Evolutionary conservation across 192 early-diverging fungal genomes (phyloP).

Genomic region (Rhizophagus prolifer): DNA sequence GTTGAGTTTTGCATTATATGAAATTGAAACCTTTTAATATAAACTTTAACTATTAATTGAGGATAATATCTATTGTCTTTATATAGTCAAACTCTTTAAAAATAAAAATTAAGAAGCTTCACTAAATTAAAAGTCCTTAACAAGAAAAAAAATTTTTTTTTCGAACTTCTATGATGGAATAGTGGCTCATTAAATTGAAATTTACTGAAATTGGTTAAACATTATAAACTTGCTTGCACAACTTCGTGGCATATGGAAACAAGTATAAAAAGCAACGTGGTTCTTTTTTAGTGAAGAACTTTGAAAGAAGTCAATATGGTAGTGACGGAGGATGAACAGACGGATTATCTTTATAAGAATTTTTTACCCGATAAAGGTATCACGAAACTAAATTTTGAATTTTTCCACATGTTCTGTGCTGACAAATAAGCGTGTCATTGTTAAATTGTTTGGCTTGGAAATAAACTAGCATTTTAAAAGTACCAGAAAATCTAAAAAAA

Average conservation of each 20-base stretch:
- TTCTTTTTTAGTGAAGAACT: background rate
- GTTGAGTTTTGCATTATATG: background rate
- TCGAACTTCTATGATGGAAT: background rate
- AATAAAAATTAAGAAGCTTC: no score
- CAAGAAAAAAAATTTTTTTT: background rate
- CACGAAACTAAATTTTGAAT: background rate
- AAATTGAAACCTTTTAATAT: no score
- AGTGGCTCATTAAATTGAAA: background rate
- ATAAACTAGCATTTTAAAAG: no score
- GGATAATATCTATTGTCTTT: no score
- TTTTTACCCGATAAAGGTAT: background rate
- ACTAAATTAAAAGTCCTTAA: background rate
- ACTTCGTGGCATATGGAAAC: background rate
- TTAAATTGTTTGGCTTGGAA: background rate
- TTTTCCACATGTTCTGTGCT: background rate
- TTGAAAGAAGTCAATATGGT: background rate
- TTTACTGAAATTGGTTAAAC: background rate
- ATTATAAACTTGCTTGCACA: background rate
- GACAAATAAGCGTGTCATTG: background rate
- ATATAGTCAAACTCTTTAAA: background rate
- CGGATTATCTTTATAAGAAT: background rate
- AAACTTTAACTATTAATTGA: no score
- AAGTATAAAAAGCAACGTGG: background rate
- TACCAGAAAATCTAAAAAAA: no score
- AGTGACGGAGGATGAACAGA: background rate